These are phyloP conservation scores for Rhodamnia argentea DNA, from an alignment of 345 rosid species.

Conservation along the genomic window DNA sequence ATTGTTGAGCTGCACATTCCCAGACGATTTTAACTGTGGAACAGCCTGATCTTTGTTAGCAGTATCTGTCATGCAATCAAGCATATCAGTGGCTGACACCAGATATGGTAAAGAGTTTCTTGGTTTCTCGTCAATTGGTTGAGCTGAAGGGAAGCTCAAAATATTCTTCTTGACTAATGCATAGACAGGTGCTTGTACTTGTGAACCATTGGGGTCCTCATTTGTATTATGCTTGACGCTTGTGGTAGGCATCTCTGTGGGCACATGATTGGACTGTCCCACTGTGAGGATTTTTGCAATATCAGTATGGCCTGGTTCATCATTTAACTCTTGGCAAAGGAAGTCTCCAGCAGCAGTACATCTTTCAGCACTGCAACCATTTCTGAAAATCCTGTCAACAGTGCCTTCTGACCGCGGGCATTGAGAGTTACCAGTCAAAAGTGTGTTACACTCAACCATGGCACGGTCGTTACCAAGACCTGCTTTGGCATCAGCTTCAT, in stretches of 20 bases:
- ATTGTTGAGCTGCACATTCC: constrained; percentile 24
- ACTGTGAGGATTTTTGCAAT: constrained; percentile 9
- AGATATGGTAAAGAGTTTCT: constrained; percentile 11
- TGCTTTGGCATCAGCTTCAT: neutral
- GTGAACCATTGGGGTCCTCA: constrained; percentile 3
- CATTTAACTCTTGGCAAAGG: constrained; percentile 16
- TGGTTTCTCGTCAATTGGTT: constrained; percentile 13
- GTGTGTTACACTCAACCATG: neutral
- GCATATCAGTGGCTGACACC: constrained; percentile 7
- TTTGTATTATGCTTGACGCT: constrained; percentile 8
- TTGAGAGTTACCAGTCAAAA: constrained; percentile 7
- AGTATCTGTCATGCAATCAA: constrained; percentile 7
- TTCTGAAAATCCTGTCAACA: constrained; percentile 20
- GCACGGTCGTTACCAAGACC: neutral
- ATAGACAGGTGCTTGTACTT: constrained; percentile 6
- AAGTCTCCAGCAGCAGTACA: constrained; percentile 6
- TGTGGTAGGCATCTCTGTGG: constrained; percentile 1
- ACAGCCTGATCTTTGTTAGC: constrained; percentile 15
- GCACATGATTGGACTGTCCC: constrained; percentile 11
- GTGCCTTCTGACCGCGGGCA: constrained; percentile 36
- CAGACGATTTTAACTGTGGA: constrained; percentile 19
- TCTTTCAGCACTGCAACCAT: constrained; percentile 11
- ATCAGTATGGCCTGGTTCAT: constrained; percentile 1
- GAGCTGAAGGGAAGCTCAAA: constrained; percentile 10
- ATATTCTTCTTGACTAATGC: constrained; percentile 10